A percentile compares a stretch with the other conserved stretches of the same genome.
These are phyloP conservation scores for Paramecium tetraurelia DNA, from an alignment of 73 alveolate genomes.

Conservation along the genomic window DNA sequence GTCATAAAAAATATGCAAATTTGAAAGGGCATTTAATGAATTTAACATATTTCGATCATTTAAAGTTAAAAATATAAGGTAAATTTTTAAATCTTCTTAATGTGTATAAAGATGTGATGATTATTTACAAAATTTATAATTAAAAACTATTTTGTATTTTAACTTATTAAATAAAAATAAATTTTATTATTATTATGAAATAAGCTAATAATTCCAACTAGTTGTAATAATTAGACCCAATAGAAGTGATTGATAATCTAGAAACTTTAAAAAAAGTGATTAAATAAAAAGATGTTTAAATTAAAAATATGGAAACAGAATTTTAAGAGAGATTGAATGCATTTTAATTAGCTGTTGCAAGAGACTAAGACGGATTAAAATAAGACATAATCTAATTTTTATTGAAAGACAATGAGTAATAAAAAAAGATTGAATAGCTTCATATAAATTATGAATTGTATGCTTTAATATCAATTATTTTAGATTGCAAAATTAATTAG, in stretches of 20 bases:
- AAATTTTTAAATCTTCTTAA: background rate
- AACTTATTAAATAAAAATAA: background rate
- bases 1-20: background rate
- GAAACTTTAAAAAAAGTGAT: background rate
- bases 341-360: slow-evolving; percentile 6
- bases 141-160: background rate
- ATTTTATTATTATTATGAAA: background rate
- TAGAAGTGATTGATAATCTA: background rate
- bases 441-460: slow-evolving; percentile 19
- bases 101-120: background rate
- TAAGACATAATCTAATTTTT: background rate
- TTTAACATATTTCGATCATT: background rate
- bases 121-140: background rate
- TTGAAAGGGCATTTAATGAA: too few relatives aligned
- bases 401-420: background rate
- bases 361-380: slow-evolving; percentile 22
- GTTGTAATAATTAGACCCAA: background rate
- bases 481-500: slow-evolving; percentile 14
- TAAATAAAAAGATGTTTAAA: background rate
- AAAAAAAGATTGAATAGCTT: background rate
- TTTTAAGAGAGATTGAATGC: background rate
- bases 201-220: background rate
- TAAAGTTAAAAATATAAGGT: background rate
- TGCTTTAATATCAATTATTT: background rate
- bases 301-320: slow-evolving; percentile 15